These are phyloP conservation scores for Macadamia tetraphylla DNA, from an alignment of 164 flowering plant species.

Conservation along the genomic window DNA sequence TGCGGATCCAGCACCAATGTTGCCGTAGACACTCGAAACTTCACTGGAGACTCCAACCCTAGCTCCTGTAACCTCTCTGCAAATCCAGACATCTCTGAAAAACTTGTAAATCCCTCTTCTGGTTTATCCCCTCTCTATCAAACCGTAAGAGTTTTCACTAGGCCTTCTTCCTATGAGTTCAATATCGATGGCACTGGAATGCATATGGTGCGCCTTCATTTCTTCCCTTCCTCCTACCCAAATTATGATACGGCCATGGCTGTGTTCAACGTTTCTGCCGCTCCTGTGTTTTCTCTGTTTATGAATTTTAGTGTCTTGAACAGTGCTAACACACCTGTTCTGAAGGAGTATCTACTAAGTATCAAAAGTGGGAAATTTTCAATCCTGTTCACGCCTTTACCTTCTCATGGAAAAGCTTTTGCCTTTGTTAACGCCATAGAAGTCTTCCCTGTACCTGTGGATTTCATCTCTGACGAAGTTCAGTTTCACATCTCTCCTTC, in stretches of 20 bases:
- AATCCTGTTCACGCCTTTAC: slow-evolving; percentile 21
- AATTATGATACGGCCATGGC: slow-evolving; percentile 12
- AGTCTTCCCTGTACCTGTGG: slow-evolving; percentile 17
- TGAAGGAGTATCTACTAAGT: slow-evolving; percentile 27
- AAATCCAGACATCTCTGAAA: neutral
- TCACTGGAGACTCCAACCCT: slow-evolving; percentile 25
- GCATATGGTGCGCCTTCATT: slow-evolving; percentile 45
- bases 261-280: slow-evolving; percentile 21
- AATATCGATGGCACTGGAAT: slow-evolving; percentile 12
- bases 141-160: slow-evolving; percentile 33
- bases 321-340: slow-evolving; percentile 2
- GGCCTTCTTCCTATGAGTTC: slow-evolving; percentile 22
- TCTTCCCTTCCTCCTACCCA: slow-evolving; percentile 9
- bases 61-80: slow-evolving; percentile 9
- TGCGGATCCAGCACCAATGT: slow-evolving; percentile 35
- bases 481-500: neutral
- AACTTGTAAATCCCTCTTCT: neutral
- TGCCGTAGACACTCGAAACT: slow-evolving; percentile 10
- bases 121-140: slow-evolving; percentile 15
- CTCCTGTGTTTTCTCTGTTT: slow-evolving; percentile 15
- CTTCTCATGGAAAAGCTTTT: slow-evolving; percentile 8
- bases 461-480: slow-evolving; percentile 8
- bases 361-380: slow-evolving; percentile 11
- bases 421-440: slow-evolving; percentile 45
- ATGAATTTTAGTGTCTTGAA: slow-evolving; percentile 11